These are phyloP conservation scores for Adansonia rubrostipa DNA, from an alignment of 441 rosid genomes.

Conservation along the genomic window DNA sequence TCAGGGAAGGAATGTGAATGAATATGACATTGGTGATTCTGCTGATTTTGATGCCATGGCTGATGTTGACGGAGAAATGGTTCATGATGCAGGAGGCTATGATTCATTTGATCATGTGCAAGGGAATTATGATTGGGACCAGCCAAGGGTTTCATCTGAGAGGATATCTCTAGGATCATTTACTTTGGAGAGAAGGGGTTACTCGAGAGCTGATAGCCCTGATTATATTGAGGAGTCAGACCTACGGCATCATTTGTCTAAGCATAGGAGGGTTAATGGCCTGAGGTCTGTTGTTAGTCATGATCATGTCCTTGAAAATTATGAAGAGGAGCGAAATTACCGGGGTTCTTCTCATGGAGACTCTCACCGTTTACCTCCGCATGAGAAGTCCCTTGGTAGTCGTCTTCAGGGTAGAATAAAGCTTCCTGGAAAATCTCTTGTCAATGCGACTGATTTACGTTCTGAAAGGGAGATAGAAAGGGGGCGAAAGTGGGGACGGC, in stretches of 20 bases:
- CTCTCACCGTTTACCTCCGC: conserved; percentile 35
- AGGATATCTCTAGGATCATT: conserved; percentile 42
- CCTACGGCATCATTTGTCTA: conserved; percentile 71
- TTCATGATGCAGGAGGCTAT: conserved; percentile 46
- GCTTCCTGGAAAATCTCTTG: conserved; percentile 62
- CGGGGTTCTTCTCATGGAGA: conserved; percentile 58
- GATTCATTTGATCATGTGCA: conserved; percentile 56
- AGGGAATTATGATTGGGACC: conserved; percentile 69
- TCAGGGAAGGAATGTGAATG: conserved; percentile 62
- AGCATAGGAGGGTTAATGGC: conserved; percentile 68
- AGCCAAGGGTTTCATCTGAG: conserved; percentile 58
- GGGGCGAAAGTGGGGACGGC: conserved; percentile 54
- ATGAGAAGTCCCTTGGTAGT: conserved; percentile 54
- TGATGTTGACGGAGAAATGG: conserved; percentile 53
- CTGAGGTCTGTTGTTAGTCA: conserved; percentile 70
- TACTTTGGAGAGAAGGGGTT: conserved; percentile 56
- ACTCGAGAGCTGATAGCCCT: conserved; percentile 51
- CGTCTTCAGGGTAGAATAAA: conserved; percentile 87
- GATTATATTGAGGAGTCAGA: conserved; percentile 58
- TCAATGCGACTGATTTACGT: conserved; percentile 42
- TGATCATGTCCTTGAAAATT: conserved; percentile 51
- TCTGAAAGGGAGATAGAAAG: conserved; percentile 58
- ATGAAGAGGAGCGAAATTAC: conserved; percentile 47
- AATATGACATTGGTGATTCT: conserved; percentile 53
- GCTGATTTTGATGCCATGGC: conserved; percentile 53